phyloP scores from a whole-genome alignment of 1,284 basidiomycete genomes.

The Sphaerobolus stellatus region DNA sequence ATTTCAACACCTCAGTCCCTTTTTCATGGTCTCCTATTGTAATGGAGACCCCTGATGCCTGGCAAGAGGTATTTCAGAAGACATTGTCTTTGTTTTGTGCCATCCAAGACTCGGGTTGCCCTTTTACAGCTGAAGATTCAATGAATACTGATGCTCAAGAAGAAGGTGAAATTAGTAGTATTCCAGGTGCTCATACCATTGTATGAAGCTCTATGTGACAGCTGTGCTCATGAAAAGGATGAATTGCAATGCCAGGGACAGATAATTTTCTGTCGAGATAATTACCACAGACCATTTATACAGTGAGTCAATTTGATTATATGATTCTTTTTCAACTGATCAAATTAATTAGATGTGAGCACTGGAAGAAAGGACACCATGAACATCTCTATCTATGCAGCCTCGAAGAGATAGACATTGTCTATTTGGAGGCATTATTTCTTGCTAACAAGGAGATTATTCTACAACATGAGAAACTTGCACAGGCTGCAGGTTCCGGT shows the following conservation, averaged over 20 bases:
- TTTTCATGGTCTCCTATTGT: not conserved
- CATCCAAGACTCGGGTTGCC: constrained; percentile 18
- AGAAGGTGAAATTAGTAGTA: not conserved
- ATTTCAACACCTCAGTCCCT: not conserved
- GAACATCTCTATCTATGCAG: constrained; percentile 22
- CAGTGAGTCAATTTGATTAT: constrained; percentile 2
- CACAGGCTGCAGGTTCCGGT: constrained; percentile 21
- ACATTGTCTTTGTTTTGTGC: constrained; percentile 23
- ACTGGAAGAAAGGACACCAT: constrained; percentile 4
- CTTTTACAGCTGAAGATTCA: constrained; percentile 10
- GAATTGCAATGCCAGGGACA: too few species aligned
- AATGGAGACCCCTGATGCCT: constrained; percentile 4
- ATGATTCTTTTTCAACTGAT: not conserved
- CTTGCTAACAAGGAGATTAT: not conserved
- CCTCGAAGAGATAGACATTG: constrained; percentile 22
- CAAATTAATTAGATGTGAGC: constrained; percentile 14
- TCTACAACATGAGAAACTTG: not conserved
- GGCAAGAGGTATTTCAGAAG: constrained; percentile 19
- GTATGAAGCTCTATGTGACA: not conserved
- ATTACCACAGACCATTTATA: constrained; percentile 1
- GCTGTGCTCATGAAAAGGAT: not conserved
- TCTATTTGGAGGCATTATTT: constrained; percentile 23
- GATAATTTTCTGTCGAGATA: not conserved
- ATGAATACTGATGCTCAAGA: not conserved
- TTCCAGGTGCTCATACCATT: not conserved